Evolutionary conservation across 352 stramenopile species (phyloP), one percentile per base, ranked within the genome.

Genomic region (Globisporangium middletonii): DNA sequence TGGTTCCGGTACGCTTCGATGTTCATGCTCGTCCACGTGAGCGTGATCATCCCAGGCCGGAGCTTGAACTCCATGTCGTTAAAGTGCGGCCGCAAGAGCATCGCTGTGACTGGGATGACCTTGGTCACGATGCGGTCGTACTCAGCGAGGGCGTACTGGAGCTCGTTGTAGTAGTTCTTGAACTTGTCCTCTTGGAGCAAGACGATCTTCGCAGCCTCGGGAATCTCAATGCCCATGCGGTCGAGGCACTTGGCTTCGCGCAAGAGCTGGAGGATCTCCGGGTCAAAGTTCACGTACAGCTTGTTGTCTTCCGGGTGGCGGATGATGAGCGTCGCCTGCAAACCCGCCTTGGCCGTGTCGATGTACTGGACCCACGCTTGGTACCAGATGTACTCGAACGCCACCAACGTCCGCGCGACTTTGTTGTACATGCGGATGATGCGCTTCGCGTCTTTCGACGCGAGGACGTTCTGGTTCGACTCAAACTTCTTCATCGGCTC

Each of bases 381-480:
- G 64, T 99, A 98, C 97, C 96, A 99, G 41, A 98, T 97, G 75
- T 99, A 99, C 73, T 99, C 97, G 65, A 99, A 99, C 18, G 92
- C 94, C 8, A 99, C 96, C 19, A 99, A 82, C 13, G 97, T 99
- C 13, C 95, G 78, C 28, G 97, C 97, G 16, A 99, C 93, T 62
- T 99, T 99, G 77, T 99, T 99, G 83, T 99, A 99, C 83, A 98
- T 98, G 55, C 97, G 97, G 63, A 99, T 98, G 63, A 99, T 98
- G 1, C 95, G 91, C 65, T 98, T 98, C 16, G 94, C 95, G 63
- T 99, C 96, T 69, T 99, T 98, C 47, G 88, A 97, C 1, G 93
- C 92, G 19, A 99, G 72, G 2, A 99, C 95, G 49, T 97, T 98
- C 69, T 99, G 94, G 59, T 99, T 98, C 18, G 83, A 95, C 73